A percentile compares a stretch with the other conserved stretches of the same genome.
Conservation (phyloP, 768 basidiomycete species). For the Suillus subaureus region DNA sequence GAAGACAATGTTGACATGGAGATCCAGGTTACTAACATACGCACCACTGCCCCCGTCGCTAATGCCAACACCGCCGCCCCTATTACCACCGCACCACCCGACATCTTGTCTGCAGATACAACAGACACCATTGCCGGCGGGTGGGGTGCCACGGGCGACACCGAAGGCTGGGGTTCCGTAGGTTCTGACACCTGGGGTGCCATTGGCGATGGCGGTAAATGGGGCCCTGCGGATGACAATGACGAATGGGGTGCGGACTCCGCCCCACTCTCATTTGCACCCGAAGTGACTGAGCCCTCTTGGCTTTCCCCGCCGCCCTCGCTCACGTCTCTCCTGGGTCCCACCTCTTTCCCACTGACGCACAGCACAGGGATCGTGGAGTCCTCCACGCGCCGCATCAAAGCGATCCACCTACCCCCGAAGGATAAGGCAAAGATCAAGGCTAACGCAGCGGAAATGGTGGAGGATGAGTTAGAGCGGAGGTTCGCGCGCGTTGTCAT, state of each 20-base stretch:
- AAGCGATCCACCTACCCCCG: conserved; percentile 44
- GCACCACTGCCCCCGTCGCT: conserved; percentile 1
- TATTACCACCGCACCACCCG: conserved; percentile 2
- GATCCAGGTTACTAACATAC: conserved; percentile 13
- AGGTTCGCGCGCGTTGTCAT: conserved; percentile 53
- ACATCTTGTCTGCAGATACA: conserved; percentile 1
- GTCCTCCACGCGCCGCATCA: conserved; percentile 60
- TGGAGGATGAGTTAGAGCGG: conserved; percentile 51
- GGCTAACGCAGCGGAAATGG: conserved; percentile 19
- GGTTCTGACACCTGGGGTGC: conserved; percentile 14
- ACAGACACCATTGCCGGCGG: conserved; percentile 7
- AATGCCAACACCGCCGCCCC: not conserved
- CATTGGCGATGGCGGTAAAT: conserved; percentile 4
- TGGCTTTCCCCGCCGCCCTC: conserved; percentile 26
- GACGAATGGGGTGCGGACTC: conserved; percentile 15
- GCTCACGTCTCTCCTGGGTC: conserved; percentile 53
- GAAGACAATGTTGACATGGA: conserved; percentile 30
- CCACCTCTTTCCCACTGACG: conserved; percentile 57
- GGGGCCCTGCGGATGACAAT: conserved; percentile 18
- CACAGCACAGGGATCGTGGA: conserved; percentile 70
- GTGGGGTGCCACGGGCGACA: conserved; percentile 17
- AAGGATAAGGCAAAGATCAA: conserved; percentile 14
- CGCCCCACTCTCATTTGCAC: conserved; percentile 7
- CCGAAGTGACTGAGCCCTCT: conserved; percentile 22
- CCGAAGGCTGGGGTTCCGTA: conserved; percentile 9